phyloP scores from a whole-genome alignment of 495 filamentous ascomycete species.

The Arthonia radiata region DNA sequence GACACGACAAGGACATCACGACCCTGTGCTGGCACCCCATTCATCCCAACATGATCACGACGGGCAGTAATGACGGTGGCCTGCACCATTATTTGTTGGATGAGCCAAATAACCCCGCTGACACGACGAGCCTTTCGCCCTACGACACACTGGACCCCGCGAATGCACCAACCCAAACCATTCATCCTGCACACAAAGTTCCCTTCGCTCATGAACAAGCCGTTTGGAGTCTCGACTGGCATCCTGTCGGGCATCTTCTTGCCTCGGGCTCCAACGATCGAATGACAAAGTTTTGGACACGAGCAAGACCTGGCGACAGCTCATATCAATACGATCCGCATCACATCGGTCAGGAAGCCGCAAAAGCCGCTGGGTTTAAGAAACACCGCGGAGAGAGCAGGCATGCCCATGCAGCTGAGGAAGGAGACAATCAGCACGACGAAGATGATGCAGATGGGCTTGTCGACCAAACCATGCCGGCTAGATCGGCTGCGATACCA shows the following conservation, averaged over 20 bases:
- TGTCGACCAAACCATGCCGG: conserved; percentile 76
- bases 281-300: conserved; percentile 87
- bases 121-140: conserved; percentile 42
- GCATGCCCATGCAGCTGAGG: conserved; percentile 73
- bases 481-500: conserved; percentile 16
- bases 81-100: conserved; percentile 82
- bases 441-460: conserved; percentile 83
- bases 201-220: conserved; percentile 76
- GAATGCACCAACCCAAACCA: conserved; percentile 56
- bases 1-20: conserved; percentile 87
- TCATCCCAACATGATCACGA: conserved; percentile 68
- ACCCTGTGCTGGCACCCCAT: conserved; percentile 86
- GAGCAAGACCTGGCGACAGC: conserved; percentile 63
- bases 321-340: conserved; percentile 69
- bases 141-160: conserved; percentile 62
- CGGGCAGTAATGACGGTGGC: conserved; percentile 68
- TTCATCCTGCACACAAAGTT: conserved; percentile 66
- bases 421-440: conserved; percentile 67
- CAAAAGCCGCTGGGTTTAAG: conserved; percentile 81
- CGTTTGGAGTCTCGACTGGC: conserved; percentile 95
- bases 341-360: conserved; percentile 81
- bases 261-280: conserved; percentile 98
- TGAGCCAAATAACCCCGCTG: conserved; percentile 60
- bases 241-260: conserved; percentile 83
- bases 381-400: conserved; percentile 53